These are phyloP conservation scores for Eimeria sp. DNA, from an alignment of 169 alveolate species.

Conservation along the genomic window DNA sequence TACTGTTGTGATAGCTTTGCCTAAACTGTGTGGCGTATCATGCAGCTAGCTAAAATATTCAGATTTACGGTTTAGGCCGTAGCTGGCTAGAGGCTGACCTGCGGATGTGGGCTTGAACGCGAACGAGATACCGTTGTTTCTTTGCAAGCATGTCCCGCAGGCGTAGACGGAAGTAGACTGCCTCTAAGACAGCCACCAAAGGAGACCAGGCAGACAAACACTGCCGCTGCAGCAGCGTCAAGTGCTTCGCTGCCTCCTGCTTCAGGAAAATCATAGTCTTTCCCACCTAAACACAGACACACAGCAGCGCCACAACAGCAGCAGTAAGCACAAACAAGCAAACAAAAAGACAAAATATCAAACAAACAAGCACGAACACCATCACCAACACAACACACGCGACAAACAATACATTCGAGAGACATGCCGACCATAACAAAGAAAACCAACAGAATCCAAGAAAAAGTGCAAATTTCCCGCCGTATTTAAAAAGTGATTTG, in stretches of 20 bases:
- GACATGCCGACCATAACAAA: too few species aligned
- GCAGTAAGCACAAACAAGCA: not conserved
- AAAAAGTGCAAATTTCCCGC: too few species aligned
- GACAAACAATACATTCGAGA: too few species aligned
- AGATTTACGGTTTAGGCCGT: too few species aligned
- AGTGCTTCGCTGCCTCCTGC: slow-evolving; percentile 92
- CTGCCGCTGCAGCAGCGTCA: slow-evolving; percentile 93
- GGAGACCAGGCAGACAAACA: slow-evolving; percentile 94
- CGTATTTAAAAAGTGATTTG: too few species aligned
- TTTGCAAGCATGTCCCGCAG: slow-evolving; percentile 85
- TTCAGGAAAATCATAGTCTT: slow-evolving; percentile 95
- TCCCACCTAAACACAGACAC: slow-evolving; percentile 87
- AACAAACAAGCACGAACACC: too few species aligned
- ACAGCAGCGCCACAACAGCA: not conserved
- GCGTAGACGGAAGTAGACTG: slow-evolving; percentile 88
- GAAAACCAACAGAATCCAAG: too few species aligned
- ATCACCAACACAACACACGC: too few species aligned
- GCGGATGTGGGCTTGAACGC: slow-evolving; percentile 95
- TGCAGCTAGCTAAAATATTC: too few species aligned
- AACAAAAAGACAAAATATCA: too few species aligned
- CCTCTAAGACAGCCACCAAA: slow-evolving; percentile 91
- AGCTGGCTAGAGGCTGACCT: slow-evolving; percentile 20
- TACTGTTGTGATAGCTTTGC: too few species aligned
- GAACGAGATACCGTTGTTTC: slow-evolving; percentile 88
- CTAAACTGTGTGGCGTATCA: too few species aligned